phyloP scores from a whole-genome alignment of 148 eudicot genomes.

The Cornus suecica region DNA sequence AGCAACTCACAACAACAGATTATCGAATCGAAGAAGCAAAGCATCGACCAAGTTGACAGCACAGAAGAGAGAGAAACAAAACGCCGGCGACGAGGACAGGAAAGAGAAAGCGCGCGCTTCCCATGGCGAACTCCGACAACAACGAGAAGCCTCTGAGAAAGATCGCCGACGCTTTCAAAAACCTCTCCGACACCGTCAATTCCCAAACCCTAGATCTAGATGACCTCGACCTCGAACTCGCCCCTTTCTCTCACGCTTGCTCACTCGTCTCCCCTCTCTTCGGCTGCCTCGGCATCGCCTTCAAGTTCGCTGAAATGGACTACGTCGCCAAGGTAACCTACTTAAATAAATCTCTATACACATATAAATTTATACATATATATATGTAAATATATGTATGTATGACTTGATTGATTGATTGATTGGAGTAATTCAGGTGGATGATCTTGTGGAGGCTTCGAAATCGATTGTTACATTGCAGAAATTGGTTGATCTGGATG shows the following conservation, averaged over 20 bases:
- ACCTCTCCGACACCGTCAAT: constrained; percentile 39
- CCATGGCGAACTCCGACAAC: constrained; percentile 37
- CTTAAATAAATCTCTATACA: not conserved
- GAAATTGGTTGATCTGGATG: constrained; percentile 58
- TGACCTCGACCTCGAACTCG: constrained; percentile 47
- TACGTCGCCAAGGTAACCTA: constrained; percentile 82
- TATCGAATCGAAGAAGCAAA: too few species aligned
- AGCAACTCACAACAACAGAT: too few species aligned
- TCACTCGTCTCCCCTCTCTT: constrained; percentile 90
- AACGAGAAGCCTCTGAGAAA: constrained; percentile 56
- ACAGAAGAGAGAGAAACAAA: too few species aligned
- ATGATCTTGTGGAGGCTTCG: constrained; percentile 67
- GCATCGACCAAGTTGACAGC: too few species aligned
- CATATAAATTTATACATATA: too few species aligned
- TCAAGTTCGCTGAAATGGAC: constrained; percentile 92
- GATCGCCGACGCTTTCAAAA: constrained; percentile 68
- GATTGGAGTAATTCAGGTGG: constrained; percentile 41
- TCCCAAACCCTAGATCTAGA: constrained; percentile 25
- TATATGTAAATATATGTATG: not conserved
- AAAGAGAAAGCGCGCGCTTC: not conserved
- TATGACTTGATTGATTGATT: not conserved
- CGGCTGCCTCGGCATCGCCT: constrained; percentile 87
- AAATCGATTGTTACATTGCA: constrained; percentile 47
- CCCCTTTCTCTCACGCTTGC: constrained; percentile 76
- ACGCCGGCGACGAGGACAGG: too few species aligned